A percentile compares a stretch with the other conserved stretches of the same genome.
These are phyloP conservation scores for Vitis hybrid DNA, from an alignment of 177 flowering plant species.

Conservation along the genomic window DNA sequence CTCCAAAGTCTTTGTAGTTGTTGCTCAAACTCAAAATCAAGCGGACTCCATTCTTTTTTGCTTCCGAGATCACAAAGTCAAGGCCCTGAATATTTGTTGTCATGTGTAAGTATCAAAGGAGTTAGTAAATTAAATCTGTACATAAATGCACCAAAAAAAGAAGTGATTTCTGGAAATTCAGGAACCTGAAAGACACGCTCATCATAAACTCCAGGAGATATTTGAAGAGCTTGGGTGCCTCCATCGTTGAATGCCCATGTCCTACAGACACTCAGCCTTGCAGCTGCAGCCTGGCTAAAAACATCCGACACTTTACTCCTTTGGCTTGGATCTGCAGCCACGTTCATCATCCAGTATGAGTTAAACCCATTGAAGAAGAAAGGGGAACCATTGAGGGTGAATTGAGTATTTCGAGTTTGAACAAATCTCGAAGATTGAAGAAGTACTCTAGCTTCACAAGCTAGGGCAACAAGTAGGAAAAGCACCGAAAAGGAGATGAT, in stretches of 20 bases:
- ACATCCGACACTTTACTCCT: slow-evolving; percentile 45
- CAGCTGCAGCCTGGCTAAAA: slow-evolving; percentile 42
- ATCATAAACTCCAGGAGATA: slow-evolving; percentile 50
- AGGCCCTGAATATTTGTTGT: slow-evolving; percentile 37
- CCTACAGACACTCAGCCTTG: slow-evolving; percentile 54
- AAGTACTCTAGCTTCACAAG: slow-evolving; percentile 18
- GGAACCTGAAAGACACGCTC: slow-evolving; percentile 48
- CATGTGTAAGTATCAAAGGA: too few relatives aligned
- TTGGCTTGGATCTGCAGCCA: slow-evolving; percentile 45
- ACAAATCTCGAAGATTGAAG: slow-evolving; percentile 28
- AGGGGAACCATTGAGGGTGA: slow-evolving; percentile 38
- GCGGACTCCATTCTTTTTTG: slow-evolving; percentile 36
- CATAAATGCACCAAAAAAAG: too few relatives aligned
- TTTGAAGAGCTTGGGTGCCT: slow-evolving; percentile 41
- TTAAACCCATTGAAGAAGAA: slow-evolving; percentile 72
- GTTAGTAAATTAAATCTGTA: slow-evolving; percentile 2
- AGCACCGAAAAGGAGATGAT: slow-evolving; percentile 9
- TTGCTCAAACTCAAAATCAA: slow-evolving; percentile 54
- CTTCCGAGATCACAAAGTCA: slow-evolving; percentile 68
- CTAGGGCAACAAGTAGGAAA: slow-evolving; percentile 10
- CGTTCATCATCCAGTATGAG: slow-evolving; percentile 76
- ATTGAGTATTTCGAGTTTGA: slow-evolving; percentile 28
- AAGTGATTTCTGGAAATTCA: too few relatives aligned
- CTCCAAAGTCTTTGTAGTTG: slow-evolving; percentile 62
- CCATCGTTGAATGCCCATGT: slow-evolving; percentile 82